phyloP scores from a whole-genome alignment of 441 rosid genomes.

The Iberis amara region DNA sequence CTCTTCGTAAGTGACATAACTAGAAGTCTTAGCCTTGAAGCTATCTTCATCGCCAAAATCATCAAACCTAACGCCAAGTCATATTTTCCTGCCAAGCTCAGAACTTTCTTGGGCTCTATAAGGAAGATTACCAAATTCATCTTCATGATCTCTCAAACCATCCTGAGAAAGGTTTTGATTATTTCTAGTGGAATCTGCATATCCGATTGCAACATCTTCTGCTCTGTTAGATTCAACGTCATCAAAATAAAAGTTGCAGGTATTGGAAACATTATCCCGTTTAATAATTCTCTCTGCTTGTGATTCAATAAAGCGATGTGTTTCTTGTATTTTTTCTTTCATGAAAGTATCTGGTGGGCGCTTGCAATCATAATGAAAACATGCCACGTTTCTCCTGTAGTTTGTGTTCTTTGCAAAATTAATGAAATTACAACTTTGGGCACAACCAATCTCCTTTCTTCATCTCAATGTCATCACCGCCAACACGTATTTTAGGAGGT shows the following conservation, averaged over 20 bases:
- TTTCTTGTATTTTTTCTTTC: slow-evolving; percentile 55
- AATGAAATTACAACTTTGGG: slow-evolving; percentile 97
- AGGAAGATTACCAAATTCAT: slow-evolving; percentile 31
- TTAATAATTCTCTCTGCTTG: slow-evolving; percentile 38
- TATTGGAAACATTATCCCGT: slow-evolving; percentile 63
- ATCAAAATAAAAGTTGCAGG: slow-evolving; percentile 96
- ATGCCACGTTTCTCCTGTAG: slow-evolving; percentile 78
- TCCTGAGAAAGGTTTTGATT: slow-evolving; percentile 32
- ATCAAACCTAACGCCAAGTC: slow-evolving; percentile 63
- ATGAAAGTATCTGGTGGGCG: slow-evolving; percentile 74
- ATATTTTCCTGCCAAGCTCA: slow-evolving; percentile 32
- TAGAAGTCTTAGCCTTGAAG: slow-evolving; percentile 34
- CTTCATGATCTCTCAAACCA: slow-evolving; percentile 41
- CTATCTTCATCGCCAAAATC: slow-evolving; percentile 83
- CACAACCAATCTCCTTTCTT: slow-evolving; percentile 98
- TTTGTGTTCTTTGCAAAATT: slow-evolving; percentile 92
- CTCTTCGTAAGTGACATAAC: slow-evolving; percentile 65
- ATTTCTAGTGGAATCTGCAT: slow-evolving; percentile 59
- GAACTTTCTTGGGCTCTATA: slow-evolving; percentile 40
- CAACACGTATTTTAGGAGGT: slow-evolving; percentile 77
- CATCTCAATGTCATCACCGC: slow-evolving; percentile 95
- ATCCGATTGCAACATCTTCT: slow-evolving; percentile 86
- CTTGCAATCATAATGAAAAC: slow-evolving; percentile 95
- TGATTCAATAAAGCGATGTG: slow-evolving; percentile 35
- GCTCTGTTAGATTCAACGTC: slow-evolving; percentile 97